Conservation (phyloP, 345 rosid genomes). For the Citrus cavaleriei region DNA sequence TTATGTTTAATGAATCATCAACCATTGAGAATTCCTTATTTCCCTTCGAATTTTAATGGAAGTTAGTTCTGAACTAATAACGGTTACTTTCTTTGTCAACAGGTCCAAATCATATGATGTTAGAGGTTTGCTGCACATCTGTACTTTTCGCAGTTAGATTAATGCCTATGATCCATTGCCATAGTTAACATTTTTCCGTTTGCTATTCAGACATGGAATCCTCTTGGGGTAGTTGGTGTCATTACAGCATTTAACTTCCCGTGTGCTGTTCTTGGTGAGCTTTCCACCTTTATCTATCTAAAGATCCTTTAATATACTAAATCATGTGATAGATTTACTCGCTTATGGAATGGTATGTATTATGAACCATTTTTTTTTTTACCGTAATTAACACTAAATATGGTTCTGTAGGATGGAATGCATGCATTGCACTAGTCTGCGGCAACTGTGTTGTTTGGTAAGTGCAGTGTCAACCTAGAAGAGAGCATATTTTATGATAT, state of each 20-base stretch:
- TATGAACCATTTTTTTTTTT: neutral
- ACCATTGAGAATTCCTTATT: neutral
- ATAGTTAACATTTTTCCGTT: constrained; percentile 14
- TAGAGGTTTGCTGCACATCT: constrained; percentile 59
- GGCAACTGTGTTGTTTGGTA: constrained; percentile 99
- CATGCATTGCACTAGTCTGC: constrained; percentile 93
- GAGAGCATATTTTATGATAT: neutral
- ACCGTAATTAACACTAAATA: neutral
- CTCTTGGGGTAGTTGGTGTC: constrained; percentile 94
- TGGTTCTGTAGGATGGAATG: constrained; percentile 82
- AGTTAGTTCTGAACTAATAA: constrained; percentile 14
- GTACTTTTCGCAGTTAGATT: constrained; percentile 7
- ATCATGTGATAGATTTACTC: neutral
- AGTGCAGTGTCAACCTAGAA: constrained; percentile 17
- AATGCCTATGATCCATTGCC: neutral
- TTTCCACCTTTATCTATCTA: constrained; percentile 3
- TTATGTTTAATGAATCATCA: neutral
- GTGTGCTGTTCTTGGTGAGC: constrained; percentile 95
- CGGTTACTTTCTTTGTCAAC: constrained; percentile 30
- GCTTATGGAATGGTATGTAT: neutral
- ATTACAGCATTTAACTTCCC: constrained; percentile 98
- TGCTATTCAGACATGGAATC: constrained; percentile 86
- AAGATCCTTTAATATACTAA: neutral
- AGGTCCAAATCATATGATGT: constrained; percentile 97
- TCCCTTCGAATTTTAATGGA: neutral